Percentiles rank a stretch among this genome's conserved stretches.
Evolutionary conservation across 768 basidiomycete genomes (phyloP).

Genomic region (Mycena leptocephala): DNA sequence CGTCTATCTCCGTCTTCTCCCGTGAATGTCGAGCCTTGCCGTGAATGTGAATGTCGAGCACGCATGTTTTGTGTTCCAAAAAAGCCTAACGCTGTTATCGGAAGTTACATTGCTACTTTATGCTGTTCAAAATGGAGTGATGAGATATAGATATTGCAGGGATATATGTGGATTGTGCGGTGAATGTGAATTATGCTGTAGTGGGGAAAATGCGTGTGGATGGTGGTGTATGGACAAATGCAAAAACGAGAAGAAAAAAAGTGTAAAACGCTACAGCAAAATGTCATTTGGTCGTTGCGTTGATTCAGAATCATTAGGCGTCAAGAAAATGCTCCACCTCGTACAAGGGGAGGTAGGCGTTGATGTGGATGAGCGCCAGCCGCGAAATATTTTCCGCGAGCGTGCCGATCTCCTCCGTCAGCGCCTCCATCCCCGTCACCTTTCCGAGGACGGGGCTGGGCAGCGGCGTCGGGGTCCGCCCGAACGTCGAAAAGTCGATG

Average conservation of each 20-base stretch:
- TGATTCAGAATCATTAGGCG: not conserved
- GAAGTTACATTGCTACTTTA: not conserved
- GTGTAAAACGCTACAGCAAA: too few relatives aligned
- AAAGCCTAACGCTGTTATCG: constrained; percentile 20
- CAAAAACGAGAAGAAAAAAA: constrained; percentile 13
- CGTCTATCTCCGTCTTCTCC: constrained; percentile 29
- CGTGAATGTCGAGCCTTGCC: constrained; percentile 13
- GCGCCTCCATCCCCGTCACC: constrained; percentile 79
- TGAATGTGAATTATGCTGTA: constrained; percentile 8
- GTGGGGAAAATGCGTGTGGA: constrained; percentile 2
- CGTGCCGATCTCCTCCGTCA: constrained; percentile 74
- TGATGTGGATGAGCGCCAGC: constrained; percentile 81
- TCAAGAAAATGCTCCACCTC: constrained; percentile 74
- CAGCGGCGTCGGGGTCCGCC: constrained; percentile 33
- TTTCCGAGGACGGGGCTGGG: constrained; percentile 42
- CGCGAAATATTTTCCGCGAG: constrained; percentile 81
- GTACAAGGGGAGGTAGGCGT: constrained; percentile 85
- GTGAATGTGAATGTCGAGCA: too few relatives aligned
- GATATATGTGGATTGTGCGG: constrained; percentile 3
- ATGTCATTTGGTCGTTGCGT: constrained; percentile 5
- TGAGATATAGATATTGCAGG: constrained; percentile 18
- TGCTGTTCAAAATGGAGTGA: constrained; percentile 7
- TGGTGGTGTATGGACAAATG: not conserved
- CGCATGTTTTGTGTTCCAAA: not conserved
- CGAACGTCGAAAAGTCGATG: constrained; percentile 41